Conservation (phyloP, 805 yeast genomes). For the Pichia exigua region DNA sequence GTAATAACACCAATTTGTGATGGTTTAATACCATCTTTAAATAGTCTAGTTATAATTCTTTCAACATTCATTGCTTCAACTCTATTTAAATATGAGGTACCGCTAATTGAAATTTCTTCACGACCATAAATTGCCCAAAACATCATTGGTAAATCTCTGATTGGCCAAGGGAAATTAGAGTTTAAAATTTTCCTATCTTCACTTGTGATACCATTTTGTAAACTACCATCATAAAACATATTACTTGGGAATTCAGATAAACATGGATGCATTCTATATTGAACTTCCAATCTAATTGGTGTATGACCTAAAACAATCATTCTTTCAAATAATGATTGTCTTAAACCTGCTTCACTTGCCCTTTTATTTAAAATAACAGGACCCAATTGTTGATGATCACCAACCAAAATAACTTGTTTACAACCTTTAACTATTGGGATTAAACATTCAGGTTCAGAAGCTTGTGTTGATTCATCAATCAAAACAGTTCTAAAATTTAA, state of each 20-base stretch:
- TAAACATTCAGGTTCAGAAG: constrained; percentile 85
- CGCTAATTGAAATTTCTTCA: constrained; percentile 79
- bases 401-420: constrained; percentile 78
- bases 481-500: constrained; percentile 67
- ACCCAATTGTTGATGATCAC: constrained; percentile 94
- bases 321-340: constrained; percentile 83
- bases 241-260: constrained; percentile 82
- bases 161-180: constrained; percentile 86
- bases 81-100: constrained; percentile 75
- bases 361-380: constrained; percentile 77
- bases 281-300: constrained; percentile 84
- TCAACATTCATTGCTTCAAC: constrained; percentile 88
- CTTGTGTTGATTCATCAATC: constrained; percentile 91
- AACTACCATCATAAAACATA: constrained; percentile 85
- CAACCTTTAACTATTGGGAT: constrained; percentile 88
- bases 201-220: constrained; percentile 85
- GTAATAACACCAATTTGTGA: constrained; percentile 86
- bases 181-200: constrained; percentile 53
- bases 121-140: constrained; percentile 87
- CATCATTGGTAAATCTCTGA: constrained; percentile 82
- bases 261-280: constrained; percentile 91
- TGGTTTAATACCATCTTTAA: constrained; percentile 71
- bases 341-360: constrained; percentile 82
- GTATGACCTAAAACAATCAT: constrained; percentile 72
- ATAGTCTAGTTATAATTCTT: constrained; percentile 61